These are phyloP conservation scores for Kwoniella dejecticola DNA, from an alignment of 768 basidiomycete species.

Conservation along the genomic window DNA sequence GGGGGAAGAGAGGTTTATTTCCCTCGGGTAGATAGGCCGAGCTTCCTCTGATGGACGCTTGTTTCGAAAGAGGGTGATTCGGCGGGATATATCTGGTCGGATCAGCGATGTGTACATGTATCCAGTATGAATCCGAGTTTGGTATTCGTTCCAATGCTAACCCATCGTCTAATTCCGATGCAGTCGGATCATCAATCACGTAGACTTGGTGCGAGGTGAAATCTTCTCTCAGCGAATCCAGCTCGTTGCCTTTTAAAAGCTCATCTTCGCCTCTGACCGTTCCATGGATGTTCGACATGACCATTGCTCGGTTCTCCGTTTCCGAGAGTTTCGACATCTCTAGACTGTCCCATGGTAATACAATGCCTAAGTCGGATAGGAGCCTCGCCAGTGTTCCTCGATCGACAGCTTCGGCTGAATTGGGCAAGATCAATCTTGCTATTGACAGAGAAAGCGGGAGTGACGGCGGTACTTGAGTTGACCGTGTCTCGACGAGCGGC, in stretches of 20 bases:
- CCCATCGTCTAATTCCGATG: conserved; percentile 91
- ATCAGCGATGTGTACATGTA: conserved; percentile 92
- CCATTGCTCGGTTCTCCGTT: conserved; percentile 19
- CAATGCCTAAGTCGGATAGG: conserved; percentile 70
- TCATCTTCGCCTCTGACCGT: conserved; percentile 2
- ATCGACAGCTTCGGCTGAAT: conserved; percentile 24
- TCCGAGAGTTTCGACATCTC: conserved; percentile 49
- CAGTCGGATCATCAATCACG: conserved; percentile 77
- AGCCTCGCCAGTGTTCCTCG: conserved; percentile 58
- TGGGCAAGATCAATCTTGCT: conserved; percentile 62
- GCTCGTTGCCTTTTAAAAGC: conserved; percentile 37
- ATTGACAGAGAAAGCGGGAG: conserved; percentile 61
- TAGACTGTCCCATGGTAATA: conserved; percentile 79
- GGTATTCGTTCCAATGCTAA: conserved; percentile 73
- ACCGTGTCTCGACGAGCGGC: conserved; percentile 49
- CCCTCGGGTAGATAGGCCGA: conserved; percentile 70
- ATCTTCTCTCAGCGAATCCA: conserved; percentile 42
- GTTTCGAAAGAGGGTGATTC: conserved; percentile 64
- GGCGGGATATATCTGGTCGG: conserved; percentile 79
- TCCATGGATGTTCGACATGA: conserved; percentile 9
- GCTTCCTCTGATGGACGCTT: conserved; percentile 62
- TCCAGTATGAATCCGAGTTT: conserved; percentile 68
- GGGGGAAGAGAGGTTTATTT: conserved; percentile 74
- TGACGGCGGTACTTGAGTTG: conserved; percentile 68
- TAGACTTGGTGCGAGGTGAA: conserved; percentile 62